phyloP scores from a whole-genome alignment of 257 asterid species.

The Leptodermis oblonga region DNA sequence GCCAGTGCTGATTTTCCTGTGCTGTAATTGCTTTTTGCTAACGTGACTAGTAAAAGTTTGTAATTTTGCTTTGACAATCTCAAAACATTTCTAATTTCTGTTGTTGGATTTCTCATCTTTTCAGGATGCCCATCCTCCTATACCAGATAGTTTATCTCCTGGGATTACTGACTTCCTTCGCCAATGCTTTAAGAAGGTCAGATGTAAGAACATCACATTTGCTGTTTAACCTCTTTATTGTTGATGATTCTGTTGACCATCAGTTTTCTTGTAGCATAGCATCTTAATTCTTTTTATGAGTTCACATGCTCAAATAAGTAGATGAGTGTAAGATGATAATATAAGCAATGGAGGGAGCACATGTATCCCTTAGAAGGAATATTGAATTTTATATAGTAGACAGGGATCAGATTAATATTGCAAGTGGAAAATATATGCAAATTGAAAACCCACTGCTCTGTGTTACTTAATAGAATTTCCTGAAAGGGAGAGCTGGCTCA shows the following conservation, averaged over 20 bases:
- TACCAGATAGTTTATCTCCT: conserved; percentile 48
- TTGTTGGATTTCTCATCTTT: conserved; percentile 3
- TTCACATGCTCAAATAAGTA: neutral
- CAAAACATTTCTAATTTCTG: neutral
- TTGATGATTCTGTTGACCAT: neutral
- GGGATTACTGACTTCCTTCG: conserved; percentile 46
- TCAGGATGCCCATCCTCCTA: conserved; percentile 53
- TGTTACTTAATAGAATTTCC: neutral
- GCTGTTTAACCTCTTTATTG: neutral
- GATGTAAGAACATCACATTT: conserved; percentile 7
- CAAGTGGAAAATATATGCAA: too few relatives aligned
- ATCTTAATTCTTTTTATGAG: neutral
- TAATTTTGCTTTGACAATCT: neutral
- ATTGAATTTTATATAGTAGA: neutral
- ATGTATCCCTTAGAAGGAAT: neutral
- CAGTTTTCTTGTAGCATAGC: neutral
- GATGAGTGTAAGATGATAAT: neutral
- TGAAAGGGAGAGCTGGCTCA: neutral
- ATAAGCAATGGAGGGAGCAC: neutral
- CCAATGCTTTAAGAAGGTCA: conserved; percentile 52
- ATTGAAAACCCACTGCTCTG: neutral
- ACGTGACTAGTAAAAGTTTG: neutral
- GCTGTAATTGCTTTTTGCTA: neutral
- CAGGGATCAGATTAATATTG: neutral
- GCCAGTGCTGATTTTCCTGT: conserved; percentile 2